These are phyloP conservation scores for Whalleya microplaca DNA, from an alignment of 2,329 filamentous ascomycete species.

Conservation along the genomic window DNA sequence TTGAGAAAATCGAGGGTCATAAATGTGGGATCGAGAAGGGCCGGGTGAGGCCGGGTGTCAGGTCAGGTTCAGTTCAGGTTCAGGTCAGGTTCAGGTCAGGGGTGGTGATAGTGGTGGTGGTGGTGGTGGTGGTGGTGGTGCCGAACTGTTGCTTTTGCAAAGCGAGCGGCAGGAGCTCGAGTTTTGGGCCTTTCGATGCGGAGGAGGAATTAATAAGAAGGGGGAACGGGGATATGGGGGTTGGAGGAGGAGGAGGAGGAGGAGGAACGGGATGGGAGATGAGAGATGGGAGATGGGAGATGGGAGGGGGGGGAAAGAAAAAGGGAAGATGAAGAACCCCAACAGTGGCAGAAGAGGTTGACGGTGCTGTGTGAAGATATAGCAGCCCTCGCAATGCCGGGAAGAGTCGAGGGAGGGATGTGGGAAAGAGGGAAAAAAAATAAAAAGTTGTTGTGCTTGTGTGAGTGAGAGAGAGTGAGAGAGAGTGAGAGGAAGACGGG, in stretches of 20 bases:
- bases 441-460: constrained; percentile 15
- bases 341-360: neutral
- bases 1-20: constrained; percentile 9
- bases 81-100: no score
- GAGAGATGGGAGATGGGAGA: no score
- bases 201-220: constrained; percentile 17
- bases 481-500: constrained; percentile 20
- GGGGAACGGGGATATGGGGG: constrained; percentile 5
- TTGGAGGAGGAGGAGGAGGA: neutral
- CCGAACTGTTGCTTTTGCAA: constrained; percentile 16
- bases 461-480: constrained; percentile 8
- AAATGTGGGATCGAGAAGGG: constrained; percentile 19
- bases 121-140: no score
- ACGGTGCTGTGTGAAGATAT: neutral
- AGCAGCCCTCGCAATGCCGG: constrained; percentile 8
- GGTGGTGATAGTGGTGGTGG: no score
- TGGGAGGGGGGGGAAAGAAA: constrained; percentile 2
- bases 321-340: neutral
- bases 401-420: constrained; percentile 14
- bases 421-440: constrained; percentile 23
- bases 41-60: neutral
- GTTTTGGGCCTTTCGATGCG: constrained; percentile 15
- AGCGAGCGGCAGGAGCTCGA: constrained; percentile 26
- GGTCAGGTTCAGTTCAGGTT: constrained; percentile 2
- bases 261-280: no score